Conservation (phyloP, 2,329 filamentous ascomycete species). For the Fusarium sp. region DNA sequence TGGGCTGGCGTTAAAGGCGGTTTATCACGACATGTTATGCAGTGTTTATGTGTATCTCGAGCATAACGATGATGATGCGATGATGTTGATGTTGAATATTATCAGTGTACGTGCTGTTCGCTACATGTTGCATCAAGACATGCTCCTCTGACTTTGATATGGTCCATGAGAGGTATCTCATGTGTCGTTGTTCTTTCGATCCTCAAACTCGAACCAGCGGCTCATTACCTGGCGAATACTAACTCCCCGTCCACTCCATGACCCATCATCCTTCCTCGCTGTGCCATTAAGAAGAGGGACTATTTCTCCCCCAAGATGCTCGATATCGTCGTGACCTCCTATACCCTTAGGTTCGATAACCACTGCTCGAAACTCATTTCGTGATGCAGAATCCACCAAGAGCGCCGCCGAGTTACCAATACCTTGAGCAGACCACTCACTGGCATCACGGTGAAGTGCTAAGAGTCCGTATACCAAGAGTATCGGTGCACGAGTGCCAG, state of each 20-base stretch:
- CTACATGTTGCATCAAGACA: background rate
- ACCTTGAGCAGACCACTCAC: conserved; percentile 79
- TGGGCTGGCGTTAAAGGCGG: conserved; percentile 50
- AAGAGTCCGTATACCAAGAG: conserved; percentile 72
- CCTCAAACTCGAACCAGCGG: conserved; percentile 65
- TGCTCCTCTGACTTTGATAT: background rate
- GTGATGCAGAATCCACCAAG: conserved; percentile 66
- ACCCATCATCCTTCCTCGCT: conserved; percentile 58
- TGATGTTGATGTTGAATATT: conserved; percentile 3
- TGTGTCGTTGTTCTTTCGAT: background rate
- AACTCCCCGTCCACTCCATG: conserved; percentile 66
- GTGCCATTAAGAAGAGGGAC: conserved; percentile 70
- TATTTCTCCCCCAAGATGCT: conserved; percentile 56
- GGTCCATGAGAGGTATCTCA: background rate
- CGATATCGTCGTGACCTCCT: conserved; percentile 44
- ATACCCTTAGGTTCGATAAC: conserved; percentile 56
- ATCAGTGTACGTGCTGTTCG: background rate
- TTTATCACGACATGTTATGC: conserved; percentile 28
- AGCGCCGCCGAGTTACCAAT: conserved; percentile 68
- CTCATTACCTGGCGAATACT: conserved; percentile 64
- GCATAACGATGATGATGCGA: conserved; percentile 13
- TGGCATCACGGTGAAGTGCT: conserved; percentile 69
- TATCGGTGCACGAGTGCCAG: conserved; percentile 46
- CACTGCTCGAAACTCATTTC: conserved; percentile 54
- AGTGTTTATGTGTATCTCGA: conserved; percentile 17